phyloP scores from a whole-genome alignment of 345 rosid species.

The Psidium guajava region DNA sequence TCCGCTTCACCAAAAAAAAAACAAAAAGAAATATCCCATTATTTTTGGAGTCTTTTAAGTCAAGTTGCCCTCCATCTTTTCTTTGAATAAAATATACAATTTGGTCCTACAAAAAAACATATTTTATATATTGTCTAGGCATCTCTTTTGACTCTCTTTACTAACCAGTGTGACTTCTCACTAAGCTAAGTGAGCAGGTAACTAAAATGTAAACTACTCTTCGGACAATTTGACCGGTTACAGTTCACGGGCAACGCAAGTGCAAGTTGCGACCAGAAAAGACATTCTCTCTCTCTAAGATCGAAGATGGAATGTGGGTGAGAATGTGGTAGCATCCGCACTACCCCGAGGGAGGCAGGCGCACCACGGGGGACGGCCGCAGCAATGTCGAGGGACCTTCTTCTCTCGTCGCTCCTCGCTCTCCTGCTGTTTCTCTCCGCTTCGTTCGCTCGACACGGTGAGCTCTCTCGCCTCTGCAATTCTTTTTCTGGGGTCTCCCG shows the following conservation, averaged over 20 bases:
- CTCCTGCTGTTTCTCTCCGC: neutral
- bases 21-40: no score
- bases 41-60: no score
- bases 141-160: no score
- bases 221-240: no score
- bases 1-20: no score
- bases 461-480: neutral
- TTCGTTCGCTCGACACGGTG: slow-evolving; percentile 1
- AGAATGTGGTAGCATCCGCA: neutral
- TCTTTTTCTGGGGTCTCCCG: neutral
- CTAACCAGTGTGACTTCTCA: no score
- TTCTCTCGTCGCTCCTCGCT: neutral
- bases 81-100: no score
- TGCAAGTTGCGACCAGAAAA: neutral
- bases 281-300: neutral
- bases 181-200: no score
- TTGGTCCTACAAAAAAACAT: no score
- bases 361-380: neutral
- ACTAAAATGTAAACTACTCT: no score
- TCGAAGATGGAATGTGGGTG: neutral
- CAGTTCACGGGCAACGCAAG: neutral
- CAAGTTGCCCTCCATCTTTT: no score
- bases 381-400: neutral
- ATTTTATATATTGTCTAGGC: no score
- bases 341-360: neutral